Conservation (phyloP, 495 filamentous ascomycete genomes). For the Amniculicola lignicola region DNA sequence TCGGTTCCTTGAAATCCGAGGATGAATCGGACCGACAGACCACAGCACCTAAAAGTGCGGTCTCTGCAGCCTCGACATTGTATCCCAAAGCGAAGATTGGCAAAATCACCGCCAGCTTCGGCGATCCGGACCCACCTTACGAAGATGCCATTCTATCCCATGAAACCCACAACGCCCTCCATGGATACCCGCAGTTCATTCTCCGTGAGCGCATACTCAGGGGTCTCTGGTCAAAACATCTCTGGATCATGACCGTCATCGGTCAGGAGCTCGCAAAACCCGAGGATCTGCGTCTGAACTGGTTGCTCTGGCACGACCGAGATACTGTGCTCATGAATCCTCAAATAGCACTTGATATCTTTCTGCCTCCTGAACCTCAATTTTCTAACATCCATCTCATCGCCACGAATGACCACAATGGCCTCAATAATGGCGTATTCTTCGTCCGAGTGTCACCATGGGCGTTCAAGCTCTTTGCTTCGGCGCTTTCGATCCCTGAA, state of each 20-base stretch:
- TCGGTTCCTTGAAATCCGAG: too few species aligned
- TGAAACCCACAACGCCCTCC: slow-evolving; percentile 36
- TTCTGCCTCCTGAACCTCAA: slow-evolving; percentile 49
- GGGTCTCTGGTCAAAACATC: slow-evolving; percentile 49
- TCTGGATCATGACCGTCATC: slow-evolving; percentile 48
- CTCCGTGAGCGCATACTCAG: slow-evolving; percentile 36
- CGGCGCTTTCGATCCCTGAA: slow-evolving; percentile 46
- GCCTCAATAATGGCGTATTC: slow-evolving; percentile 57
- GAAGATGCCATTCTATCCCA: slow-evolving; percentile 40
- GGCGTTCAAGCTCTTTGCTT: slow-evolving; percentile 50
- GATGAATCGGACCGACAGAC: too few species aligned
- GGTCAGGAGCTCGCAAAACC: slow-evolving; percentile 52
- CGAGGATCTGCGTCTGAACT: slow-evolving; percentile 47
- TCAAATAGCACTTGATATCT: slow-evolving; percentile 50
- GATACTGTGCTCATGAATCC: slow-evolving; percentile 55
- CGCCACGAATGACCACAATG: slow-evolving; percentile 52
- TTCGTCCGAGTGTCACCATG: slow-evolving; percentile 50
- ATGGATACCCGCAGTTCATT: slow-evolving; percentile 39
- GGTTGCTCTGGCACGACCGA: slow-evolving; percentile 44
- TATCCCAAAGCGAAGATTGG: too few species aligned
- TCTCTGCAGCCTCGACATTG: too few species aligned
- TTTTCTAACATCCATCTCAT: slow-evolving; percentile 49
- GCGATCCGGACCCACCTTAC: slow-evolving; percentile 34
- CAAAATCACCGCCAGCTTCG: slow-evolving; percentile 39
- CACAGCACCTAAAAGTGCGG: too few species aligned